phyloP scores from a whole-genome alignment of 129 eudicot species.

The Arctium minus region DNA sequence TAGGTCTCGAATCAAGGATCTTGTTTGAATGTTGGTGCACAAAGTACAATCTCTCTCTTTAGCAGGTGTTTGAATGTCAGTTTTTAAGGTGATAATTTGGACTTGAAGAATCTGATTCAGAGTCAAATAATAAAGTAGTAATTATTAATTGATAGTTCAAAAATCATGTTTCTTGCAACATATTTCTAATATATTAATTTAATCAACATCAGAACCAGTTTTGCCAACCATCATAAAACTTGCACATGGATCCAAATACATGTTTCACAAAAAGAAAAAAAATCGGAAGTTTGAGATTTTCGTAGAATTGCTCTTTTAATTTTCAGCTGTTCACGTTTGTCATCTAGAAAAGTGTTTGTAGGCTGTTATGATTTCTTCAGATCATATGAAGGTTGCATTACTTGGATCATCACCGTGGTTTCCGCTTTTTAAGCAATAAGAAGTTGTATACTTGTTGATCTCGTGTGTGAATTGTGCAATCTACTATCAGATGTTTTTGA shows the following conservation, averaged over 20 bases:
- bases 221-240: not conserved
- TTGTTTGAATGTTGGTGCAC: not conserved
- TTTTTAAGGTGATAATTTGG: not conserved
- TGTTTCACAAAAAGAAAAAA: not conserved
- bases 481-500: not conserved
- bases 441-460: not conserved
- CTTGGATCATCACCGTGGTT: not conserved
- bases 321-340: conserved; percentile 1
- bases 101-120: not conserved
- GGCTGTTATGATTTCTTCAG: not conserved
- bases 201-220: not conserved
- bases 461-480: not conserved
- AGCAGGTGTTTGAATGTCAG: not conserved
- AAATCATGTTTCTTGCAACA: not conserved
- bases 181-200: not conserved
- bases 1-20: conserved; percentile 6
- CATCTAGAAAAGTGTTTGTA: not conserved
- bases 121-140: not conserved
- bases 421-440: not conserved
- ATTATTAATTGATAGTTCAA: not conserved
- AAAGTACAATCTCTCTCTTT: not conserved
- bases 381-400: conserved; percentile 10
- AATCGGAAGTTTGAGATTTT: not conserved
- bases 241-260: not conserved
- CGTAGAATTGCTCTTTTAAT: not conserved